phyloP scores from a whole-genome alignment of 495 filamentous ascomycete species.

The Lentithecium fluviatile region DNA sequence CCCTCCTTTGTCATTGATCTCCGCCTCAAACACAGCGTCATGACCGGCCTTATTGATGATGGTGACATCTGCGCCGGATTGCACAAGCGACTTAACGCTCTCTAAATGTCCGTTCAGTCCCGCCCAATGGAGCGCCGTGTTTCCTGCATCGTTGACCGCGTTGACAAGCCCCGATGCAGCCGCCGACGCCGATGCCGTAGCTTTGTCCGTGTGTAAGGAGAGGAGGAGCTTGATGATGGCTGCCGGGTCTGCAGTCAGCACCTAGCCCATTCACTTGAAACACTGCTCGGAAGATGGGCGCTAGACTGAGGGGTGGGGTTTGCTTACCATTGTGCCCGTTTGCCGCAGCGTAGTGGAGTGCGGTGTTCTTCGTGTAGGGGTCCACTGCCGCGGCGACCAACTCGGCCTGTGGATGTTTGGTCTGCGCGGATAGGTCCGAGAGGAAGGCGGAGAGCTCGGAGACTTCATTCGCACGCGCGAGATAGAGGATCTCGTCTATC shows the following conservation, averaged over 20 bases:
- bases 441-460: conserved; percentile 64
- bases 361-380: conserved; percentile 64
- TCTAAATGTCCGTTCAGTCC: conserved; percentile 81
- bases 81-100: conserved; percentile 70
- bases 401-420: conserved; percentile 51
- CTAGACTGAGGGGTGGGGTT: neutral
- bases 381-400: conserved; percentile 68
- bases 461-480: conserved; percentile 71
- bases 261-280: neutral
- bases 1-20: conserved; percentile 65
- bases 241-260: conserved; percentile 10
- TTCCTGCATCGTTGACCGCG: conserved; percentile 71
- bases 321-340: conserved; percentile 76
- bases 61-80: conserved; percentile 70
- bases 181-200: conserved; percentile 32
- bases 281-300: neutral
- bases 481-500: conserved; percentile 85
- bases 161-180: conserved; percentile 53
- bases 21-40: conserved; percentile 81
- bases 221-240: conserved; percentile 38
- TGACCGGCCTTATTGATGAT: conserved; percentile 79
- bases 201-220: conserved; percentile 33
- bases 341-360: conserved; percentile 84
- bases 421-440: conserved; percentile 55
- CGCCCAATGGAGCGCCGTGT: conserved; percentile 91